Conservation (phyloP, 345 rosid genomes). For the Dipteronia dyeriana region DNA sequence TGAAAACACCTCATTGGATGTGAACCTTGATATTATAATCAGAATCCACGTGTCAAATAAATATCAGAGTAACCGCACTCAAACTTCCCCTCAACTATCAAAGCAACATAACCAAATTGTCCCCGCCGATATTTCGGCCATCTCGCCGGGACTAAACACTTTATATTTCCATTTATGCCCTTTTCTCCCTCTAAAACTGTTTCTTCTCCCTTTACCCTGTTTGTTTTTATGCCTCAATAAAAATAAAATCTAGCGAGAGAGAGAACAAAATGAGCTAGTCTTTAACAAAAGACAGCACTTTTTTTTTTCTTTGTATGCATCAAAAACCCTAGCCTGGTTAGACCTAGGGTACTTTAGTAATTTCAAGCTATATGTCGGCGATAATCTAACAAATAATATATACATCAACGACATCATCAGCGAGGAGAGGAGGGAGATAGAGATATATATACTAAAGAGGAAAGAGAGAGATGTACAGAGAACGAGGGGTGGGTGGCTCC, state of each 20-base stretch:
- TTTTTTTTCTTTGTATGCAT: background rate
- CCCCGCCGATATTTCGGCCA: conserved; percentile 36
- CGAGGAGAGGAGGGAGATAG: conserved; percentile 9
- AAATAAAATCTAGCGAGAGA: conserved; percentile 9
- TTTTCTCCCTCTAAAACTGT: background rate
- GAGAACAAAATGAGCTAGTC: background rate
- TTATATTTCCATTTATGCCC: background rate
- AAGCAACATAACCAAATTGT: conserved; percentile 8
- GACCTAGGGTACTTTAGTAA: conserved; percentile 19
- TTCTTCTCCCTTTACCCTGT: background rate
- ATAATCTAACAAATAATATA: background rate
- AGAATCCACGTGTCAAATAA: conserved; percentile 3
- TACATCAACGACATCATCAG: background rate
- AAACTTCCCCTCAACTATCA: conserved; percentile 2
- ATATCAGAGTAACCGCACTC: conserved; percentile 1
- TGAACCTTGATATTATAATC: background rate
- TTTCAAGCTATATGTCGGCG: conserved; percentile 27
- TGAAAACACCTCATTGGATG: background rate
- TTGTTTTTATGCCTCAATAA: conserved; percentile 17
- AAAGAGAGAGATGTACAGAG: conserved; percentile 41
- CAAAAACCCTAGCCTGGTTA: conserved; percentile 25
- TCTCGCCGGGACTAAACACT: conserved; percentile 14
- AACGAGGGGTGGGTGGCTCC: conserved; percentile 56
- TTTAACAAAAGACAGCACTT: background rate
- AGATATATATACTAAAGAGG: background rate